Evolutionary conservation across 148 eudicot species (phyloP).

Genomic region (Camellia lanceoleosa): DNA sequence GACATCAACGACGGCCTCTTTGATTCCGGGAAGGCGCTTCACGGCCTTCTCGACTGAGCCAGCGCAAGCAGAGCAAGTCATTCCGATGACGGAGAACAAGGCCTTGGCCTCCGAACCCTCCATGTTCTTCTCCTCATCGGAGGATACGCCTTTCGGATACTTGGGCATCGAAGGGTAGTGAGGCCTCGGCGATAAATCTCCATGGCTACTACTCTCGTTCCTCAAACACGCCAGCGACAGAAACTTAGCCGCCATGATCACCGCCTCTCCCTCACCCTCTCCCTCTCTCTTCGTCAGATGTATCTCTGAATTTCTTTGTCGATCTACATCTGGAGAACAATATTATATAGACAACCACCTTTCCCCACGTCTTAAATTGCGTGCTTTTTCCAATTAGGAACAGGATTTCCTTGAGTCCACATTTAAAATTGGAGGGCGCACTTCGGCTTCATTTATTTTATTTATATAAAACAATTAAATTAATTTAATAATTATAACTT

Average conservation of each 20-base stretch:
- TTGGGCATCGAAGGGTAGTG: slow-evolving; percentile 83
- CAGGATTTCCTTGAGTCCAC: no score
- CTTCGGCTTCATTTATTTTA: no score
- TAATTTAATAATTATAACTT: no score
- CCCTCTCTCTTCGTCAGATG: not conserved
- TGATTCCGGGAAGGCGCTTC: slow-evolving; percentile 72
- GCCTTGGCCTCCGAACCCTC: slow-evolving; percentile 48
- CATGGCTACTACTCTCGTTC: slow-evolving; percentile 17
- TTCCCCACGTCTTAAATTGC: no score
- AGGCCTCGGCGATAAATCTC: slow-evolving; percentile 48
- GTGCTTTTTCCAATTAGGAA: no score
- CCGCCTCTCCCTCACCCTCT: slow-evolving; percentile 4
- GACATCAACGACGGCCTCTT: slow-evolving; percentile 68
- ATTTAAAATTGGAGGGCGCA: no score
- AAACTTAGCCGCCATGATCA: slow-evolving; percentile 38
- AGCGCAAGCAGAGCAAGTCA: slow-evolving; percentile 89
- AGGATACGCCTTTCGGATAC: slow-evolving; percentile 58
- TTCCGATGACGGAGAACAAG: slow-evolving; percentile 63
- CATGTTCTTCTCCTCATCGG: slow-evolving; percentile 28
- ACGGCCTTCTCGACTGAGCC: slow-evolving; percentile 79
- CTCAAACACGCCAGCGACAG: slow-evolving; percentile 44
- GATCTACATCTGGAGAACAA: no score
- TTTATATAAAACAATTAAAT: no score
- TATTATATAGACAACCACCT: no score
- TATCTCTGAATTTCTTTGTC: not conserved